Conservation (phyloP, 129 eudicot species). For the Helianthus tuberosus region DNA sequence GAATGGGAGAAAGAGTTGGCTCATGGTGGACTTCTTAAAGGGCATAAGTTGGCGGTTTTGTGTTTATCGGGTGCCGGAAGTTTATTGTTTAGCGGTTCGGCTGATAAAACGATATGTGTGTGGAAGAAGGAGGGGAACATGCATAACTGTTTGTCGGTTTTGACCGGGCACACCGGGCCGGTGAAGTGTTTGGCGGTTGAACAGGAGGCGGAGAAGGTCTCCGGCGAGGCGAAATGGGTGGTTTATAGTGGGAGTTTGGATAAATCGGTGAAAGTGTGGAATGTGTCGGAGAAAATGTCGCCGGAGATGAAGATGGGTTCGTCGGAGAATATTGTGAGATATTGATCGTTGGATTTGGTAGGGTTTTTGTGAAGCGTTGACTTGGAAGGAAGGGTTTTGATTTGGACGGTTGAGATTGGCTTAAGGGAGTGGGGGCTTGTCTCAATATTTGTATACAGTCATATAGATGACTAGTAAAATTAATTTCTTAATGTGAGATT, state of each 20-base stretch:
- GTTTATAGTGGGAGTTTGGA: constrained; percentile 93
- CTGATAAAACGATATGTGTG: constrained; percentile 87
- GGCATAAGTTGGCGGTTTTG: constrained; percentile 85
- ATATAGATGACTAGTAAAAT: background rate
- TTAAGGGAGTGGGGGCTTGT: background rate
- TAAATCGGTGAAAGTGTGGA: constrained; percentile 95
- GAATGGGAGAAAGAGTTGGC: constrained; percentile 61
- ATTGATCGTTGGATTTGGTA: background rate
- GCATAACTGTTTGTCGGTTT: constrained; percentile 65
- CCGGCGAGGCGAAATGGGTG: constrained; percentile 51
- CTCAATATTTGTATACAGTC: background rate
- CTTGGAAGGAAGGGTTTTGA: background rate
- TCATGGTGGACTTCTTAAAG: constrained; percentile 80
- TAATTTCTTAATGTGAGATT: background rate
- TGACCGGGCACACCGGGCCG: constrained; percentile 82
- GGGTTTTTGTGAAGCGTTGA: background rate
- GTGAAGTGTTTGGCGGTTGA: constrained; percentile 86
- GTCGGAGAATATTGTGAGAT: background rate
- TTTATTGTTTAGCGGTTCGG: constrained; percentile 85
- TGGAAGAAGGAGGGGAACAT: constrained; percentile 76
- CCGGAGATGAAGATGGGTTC: constrained; percentile 29
- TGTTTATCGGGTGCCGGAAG: constrained; percentile 70
- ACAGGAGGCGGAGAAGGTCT: constrained; percentile 41
- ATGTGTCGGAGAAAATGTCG: constrained; percentile 54
- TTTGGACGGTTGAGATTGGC: background rate